Evolutionary conservation across 306 rosid genomes (phyloP).

Genomic region (Malus fusca): DNA sequence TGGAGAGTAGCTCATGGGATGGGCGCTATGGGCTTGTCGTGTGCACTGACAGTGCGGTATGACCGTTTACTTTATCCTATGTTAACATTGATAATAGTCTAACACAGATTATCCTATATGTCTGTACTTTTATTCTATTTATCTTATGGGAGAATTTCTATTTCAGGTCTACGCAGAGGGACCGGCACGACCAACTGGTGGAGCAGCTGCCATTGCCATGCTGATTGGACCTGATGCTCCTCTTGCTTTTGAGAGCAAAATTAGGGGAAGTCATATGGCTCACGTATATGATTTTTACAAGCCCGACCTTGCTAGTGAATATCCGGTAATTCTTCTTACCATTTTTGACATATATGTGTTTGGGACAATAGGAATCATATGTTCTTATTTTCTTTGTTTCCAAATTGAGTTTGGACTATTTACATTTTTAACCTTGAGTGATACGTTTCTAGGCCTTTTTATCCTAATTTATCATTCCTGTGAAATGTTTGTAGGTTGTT

Average conservation of each 20-base stretch:
- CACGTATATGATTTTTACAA: slow-evolving; percentile 96
- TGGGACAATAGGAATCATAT: not conserved
- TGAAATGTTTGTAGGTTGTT: slow-evolving; percentile 56
- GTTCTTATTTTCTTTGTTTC: not conserved
- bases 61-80: slow-evolving; percentile 15
- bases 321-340: slow-evolving; percentile 55
- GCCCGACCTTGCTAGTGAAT: slow-evolving; percentile 97
- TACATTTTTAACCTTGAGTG: not conserved
- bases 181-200: slow-evolving; percentile 98
- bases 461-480: slow-evolving; percentile 4
- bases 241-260: slow-evolving; percentile 85
- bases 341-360: not conserved
- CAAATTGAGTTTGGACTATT: not conserved
- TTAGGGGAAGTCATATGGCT: slow-evolving; percentile 91
- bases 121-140: not conserved
- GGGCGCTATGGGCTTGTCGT: slow-evolving; percentile 99
- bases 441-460: not conserved
- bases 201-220: slow-evolving; percentile 98
- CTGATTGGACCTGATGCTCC: slow-evolving; percentile 96
- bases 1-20: slow-evolving; percentile 98
- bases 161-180: slow-evolving; percentile 97
- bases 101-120: not conserved
- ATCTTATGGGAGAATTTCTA: slow-evolving; percentile 14
- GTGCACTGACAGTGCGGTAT: slow-evolving; percentile 96
- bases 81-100: not conserved